Evolutionary conservation across 768 basidiomycete species (phyloP).

Genomic region (Auricularia heimuer): DNA sequence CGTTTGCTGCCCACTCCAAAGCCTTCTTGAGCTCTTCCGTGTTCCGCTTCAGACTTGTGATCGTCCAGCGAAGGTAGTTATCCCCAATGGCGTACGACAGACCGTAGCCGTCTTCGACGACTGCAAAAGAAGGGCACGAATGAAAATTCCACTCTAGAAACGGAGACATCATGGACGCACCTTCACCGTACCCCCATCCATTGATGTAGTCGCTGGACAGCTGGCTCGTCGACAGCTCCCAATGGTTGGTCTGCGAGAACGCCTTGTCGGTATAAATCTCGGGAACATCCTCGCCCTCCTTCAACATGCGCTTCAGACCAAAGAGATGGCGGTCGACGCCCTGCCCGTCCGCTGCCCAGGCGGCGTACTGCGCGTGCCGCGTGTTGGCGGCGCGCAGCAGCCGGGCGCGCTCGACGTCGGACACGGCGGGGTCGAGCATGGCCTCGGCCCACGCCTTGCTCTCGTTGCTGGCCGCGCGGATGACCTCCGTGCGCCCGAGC

Average conservation of each 20-base stretch:
- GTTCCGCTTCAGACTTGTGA: slow-evolving; percentile 59
- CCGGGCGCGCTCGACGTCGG: slow-evolving; percentile 43
- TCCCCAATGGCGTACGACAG: slow-evolving; percentile 84
- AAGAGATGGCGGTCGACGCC: slow-evolving; percentile 95
- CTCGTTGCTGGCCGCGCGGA: slow-evolving; percentile 75
- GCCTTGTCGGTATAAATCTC: slow-evolving; percentile 66
- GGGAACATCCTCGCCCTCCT: slow-evolving; percentile 62
- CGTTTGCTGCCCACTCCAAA: slow-evolving; percentile 71
- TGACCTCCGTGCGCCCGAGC: slow-evolving; percentile 89
- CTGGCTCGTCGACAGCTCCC: slow-evolving; percentile 91
- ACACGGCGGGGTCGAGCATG: slow-evolving; percentile 56
- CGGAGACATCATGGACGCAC: slow-evolving; percentile 29
- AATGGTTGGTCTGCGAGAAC: slow-evolving; percentile 63
- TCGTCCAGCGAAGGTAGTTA: slow-evolving; percentile 79
- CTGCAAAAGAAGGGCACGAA: slow-evolving; percentile 25
- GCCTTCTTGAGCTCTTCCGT: slow-evolving; percentile 54
- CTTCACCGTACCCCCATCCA: slow-evolving; percentile 97
- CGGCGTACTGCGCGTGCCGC: slow-evolving; percentile 80
- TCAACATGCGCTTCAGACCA: slow-evolving; percentile 76
- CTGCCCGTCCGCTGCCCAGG: slow-evolving; percentile 88
- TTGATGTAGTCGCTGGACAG: slow-evolving; percentile 73
- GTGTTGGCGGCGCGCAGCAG: slow-evolving; percentile 68
- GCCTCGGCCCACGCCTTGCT: slow-evolving; percentile 78
- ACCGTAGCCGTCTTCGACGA: slow-evolving; percentile 88
- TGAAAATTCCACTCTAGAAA: slow-evolving; percentile 8